Conservation (phyloP, 768 basidiomycete species). For the Trichaptum fuscoviolaceum region DNA sequence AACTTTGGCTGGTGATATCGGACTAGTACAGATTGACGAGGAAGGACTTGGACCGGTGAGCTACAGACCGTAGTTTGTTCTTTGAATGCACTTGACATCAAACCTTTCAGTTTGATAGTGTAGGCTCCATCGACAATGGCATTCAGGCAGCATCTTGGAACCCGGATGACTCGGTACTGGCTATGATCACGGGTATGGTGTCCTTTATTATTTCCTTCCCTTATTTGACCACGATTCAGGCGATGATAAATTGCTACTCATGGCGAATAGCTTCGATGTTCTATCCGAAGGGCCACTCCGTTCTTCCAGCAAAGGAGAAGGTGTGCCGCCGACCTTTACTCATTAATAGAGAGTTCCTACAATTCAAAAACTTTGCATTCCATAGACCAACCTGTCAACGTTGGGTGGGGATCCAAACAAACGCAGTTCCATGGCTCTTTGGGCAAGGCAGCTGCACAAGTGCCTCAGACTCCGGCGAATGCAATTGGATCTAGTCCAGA, state of each 20-base stretch:
- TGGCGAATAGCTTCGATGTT: constrained; percentile 87
- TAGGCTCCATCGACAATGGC: constrained; percentile 83
- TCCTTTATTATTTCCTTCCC: background rate
- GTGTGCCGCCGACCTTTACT: constrained; percentile 29
- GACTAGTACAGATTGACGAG: constrained; percentile 46
- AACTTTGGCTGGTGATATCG: constrained; percentile 79
- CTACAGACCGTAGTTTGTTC: constrained; percentile 5
- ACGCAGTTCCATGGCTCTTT: constrained; percentile 97
- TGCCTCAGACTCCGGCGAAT: constrained; percentile 29
- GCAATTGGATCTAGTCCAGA: constrained; percentile 53
- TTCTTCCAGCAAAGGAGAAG: constrained; percentile 80
- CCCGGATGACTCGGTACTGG: constrained; percentile 86
- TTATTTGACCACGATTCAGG: constrained; percentile 29
- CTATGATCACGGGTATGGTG: constrained; percentile 67
- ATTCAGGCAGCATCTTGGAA: constrained; percentile 84
- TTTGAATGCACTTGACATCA: constrained; percentile 36
- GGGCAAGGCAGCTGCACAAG: constrained; percentile 77
- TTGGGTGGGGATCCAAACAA: constrained; percentile 96
- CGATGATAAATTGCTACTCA: constrained; percentile 75
- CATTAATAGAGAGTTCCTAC: background rate
- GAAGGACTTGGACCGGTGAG: constrained; percentile 5
- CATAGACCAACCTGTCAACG: constrained; percentile 84
- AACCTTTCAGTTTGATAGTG: constrained; percentile 55
- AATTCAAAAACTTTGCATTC: constrained; percentile 3
- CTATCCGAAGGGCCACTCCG: constrained; percentile 74